Evolutionary conservation across 2,329 filamentous ascomycete species (phyloP), one percentile per base, ranked within the genome.

Genomic region (Chalaropsis ovoidea): DNA sequence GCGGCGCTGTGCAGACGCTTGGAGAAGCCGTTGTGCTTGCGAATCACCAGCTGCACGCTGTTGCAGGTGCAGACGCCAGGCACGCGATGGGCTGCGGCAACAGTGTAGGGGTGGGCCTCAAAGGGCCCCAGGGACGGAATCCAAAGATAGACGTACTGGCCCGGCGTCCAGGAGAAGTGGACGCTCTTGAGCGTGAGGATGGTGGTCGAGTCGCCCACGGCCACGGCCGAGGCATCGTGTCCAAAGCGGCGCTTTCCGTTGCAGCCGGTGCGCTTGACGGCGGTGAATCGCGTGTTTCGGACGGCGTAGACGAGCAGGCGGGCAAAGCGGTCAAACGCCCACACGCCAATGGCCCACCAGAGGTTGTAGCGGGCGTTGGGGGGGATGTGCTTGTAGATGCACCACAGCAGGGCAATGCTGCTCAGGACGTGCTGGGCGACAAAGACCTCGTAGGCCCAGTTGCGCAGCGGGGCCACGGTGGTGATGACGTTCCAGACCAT

Each of bases 391-490:
- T 80, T 75, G 70, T 86, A 83, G 10, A 88, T 73, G 49, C 87
- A 76, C 75, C 82, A 86, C 45, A 88, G 74, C 70, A 89, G 81
- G 27, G 86, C 71, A 39, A 81, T 77, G 65, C 84, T 84, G 2
- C 83, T 81, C 17, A 82, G 72, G 31, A 89, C 75, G 71, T 90
- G 87, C 73, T 90, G 87, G 2, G 84, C 70, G 17, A 89, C 81
- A 71, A 89, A 90, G 0, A 88, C 67, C 74, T 90, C 87, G 72
- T 89, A 89, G 6, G 80, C 79, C 75, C 85, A 77, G n/a, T 82
- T 79, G 4, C 87, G 80, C 42, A 89, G 75, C 0, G 87, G 87
- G 6, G 82, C 79, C 65, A 87, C 77, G 1, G 84, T 85, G 6
- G 82, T 82, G 41, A 88, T 72, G 22, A 82, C 79, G 45, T 85